Evolutionary conservation across 352 stramenopile species (phyloP), one percentile per base, ranked within the genome.

Genomic region (Pythium apleroticum): DNA sequence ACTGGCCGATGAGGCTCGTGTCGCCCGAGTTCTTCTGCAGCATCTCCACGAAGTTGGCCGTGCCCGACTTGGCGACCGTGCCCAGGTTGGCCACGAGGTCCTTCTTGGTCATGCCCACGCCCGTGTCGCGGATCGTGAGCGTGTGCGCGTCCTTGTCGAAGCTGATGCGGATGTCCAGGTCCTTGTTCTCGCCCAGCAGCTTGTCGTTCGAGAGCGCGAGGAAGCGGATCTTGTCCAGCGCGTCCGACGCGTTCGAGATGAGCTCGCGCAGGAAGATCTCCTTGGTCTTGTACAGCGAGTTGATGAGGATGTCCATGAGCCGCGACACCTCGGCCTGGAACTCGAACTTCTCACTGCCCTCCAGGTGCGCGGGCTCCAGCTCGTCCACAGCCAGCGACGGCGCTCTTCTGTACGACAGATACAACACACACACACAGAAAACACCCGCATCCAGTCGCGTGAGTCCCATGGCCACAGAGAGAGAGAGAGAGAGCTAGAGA

Each of bases 281-380:
- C 76, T 98, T 99, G 71, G 98, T 98, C 72, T 95, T 93, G 81
- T 96, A 97, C 39, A 99, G 81, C 63, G 95, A 98, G 76, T 99
- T 99, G 75, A 99, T 99, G 67, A 99, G 97, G 75, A 99, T 99
- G 78, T 99, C 97, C 83, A 99, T 98, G 71, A 99, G 92, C 7
- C 97, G 94, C 62, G 96, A 98, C 22, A 99, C 97, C 72, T 99
- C 97, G 45, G 97, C 96, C 65, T 98, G 91, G 77, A 98, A 98
- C 61, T 86, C 89, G 52, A 96, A 98, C 59, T 84, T 93, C 66
- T 98, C 93, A 11, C 43, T 27, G 52, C 86, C 84, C 7, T 52
- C 61, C 25, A 71, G 20, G 4, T 71, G 72, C 58, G 72, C 57
- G 27, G 77, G 70, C 15, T 84, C 64, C 37, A 89, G 66, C 20